Conservation (phyloP, 2,329 filamentous ascomycete species). For the Monilinia fructigena region DNA sequence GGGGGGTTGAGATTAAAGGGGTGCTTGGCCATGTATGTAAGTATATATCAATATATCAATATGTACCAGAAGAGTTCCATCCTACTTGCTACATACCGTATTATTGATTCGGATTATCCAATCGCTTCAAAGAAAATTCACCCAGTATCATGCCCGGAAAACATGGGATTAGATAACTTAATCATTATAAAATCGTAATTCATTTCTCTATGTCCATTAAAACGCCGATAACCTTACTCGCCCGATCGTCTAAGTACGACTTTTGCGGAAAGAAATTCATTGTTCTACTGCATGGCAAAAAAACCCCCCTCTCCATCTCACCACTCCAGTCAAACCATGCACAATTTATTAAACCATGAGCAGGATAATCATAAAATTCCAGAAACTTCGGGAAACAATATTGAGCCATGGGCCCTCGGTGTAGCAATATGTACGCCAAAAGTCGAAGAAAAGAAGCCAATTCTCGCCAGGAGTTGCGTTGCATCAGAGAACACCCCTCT, state of each 20-base stretch:
- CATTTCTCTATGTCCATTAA: constrained; percentile 20
- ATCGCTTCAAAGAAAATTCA: not conserved
- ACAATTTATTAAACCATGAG: not conserved
- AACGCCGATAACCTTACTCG: constrained; percentile 15
- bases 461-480: constrained; percentile 18
- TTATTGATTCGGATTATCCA: not conserved
- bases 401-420: constrained; percentile 2
- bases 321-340: constrained; percentile 13
- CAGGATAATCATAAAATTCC: not conserved
- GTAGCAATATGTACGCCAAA: constrained; percentile 21
- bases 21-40: not conserved
- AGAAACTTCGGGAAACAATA: constrained; percentile 9
- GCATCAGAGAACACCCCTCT: constrained; percentile 18
- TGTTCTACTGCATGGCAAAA: constrained; percentile 12
- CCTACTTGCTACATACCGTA: not conserved
- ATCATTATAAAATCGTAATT: constrained; percentile 19
- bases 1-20: not conserved
- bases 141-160: not conserved
- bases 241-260: constrained; percentile 18
- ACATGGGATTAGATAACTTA: not conserved
- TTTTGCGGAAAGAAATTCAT: constrained; percentile 21
- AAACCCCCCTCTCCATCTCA: not conserved
- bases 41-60: no score
- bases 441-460: constrained; percentile 13
- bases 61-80: not conserved